phyloP scores from a whole-genome alignment of 208 protist genomes.

The Leishmania turanica region DNA sequence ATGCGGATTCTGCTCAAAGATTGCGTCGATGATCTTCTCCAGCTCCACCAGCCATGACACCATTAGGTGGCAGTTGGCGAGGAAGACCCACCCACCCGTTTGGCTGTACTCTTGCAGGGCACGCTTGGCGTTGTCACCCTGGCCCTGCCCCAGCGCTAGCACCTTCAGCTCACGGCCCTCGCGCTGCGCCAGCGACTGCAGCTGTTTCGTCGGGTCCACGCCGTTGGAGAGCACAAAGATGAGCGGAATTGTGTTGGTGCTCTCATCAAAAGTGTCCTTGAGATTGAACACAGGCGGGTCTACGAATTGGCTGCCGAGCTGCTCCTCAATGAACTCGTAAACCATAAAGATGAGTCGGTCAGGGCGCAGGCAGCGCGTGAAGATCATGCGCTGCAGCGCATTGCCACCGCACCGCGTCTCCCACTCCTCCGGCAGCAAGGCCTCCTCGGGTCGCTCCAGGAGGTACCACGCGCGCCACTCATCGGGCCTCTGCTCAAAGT shows the following conservation, averaged over 20 bases:
- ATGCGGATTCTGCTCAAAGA: slow-evolving; percentile 91
- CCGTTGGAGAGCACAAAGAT: slow-evolving; percentile 98
- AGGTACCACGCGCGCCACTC: slow-evolving; percentile 97
- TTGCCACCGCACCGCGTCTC: slow-evolving; percentile 79
- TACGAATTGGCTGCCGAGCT: slow-evolving; percentile 95
- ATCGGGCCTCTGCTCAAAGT: slow-evolving; percentile 95
- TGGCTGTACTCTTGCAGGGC: slow-evolving; percentile 93
- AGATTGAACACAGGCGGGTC: slow-evolving; percentile 98
- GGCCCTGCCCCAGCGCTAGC: slow-evolving; percentile 97
- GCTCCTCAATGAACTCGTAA: slow-evolving; percentile 95
- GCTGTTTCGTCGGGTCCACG: slow-evolving; percentile 96
- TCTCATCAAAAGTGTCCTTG: slow-evolving; percentile 94
- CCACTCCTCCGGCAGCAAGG: slow-evolving; percentile 96
- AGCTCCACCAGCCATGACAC: slow-evolving; percentile 97
- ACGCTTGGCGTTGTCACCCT: slow-evolving; percentile 95
- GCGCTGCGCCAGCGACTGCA: slow-evolving; percentile 90
- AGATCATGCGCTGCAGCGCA: slow-evolving; percentile 97
- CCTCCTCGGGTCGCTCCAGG: slow-evolving; percentile 93
- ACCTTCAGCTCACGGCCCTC: slow-evolving; percentile 86
- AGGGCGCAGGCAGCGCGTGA: slow-evolving; percentile 97
- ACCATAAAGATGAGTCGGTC: slow-evolving; percentile 98
- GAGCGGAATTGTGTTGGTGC: slow-evolving; percentile 93
- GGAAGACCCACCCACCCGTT: slow-evolving; percentile 97
- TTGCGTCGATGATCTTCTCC: slow-evolving; percentile 97
- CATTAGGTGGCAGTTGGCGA: slow-evolving; percentile 99